A percentile compares a stretch with the other conserved stretches of the same genome.
These are phyloP conservation scores for Colletotrichum filicis DNA, from an alignment of 2,329 filamentous ascomycete genomes.

Conservation along the genomic window DNA sequence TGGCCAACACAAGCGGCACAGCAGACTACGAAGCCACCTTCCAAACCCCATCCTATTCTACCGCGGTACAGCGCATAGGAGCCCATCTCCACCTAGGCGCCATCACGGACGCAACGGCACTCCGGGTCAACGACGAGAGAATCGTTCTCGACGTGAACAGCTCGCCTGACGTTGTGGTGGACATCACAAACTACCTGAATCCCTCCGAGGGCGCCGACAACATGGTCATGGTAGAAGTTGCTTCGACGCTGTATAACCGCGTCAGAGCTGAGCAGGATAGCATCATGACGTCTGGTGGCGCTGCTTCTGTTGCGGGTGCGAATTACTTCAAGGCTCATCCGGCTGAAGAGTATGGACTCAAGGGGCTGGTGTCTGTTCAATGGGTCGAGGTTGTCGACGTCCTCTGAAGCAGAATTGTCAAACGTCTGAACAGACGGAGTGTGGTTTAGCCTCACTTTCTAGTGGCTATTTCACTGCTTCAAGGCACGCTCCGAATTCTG, in stretches of 20 bases:
- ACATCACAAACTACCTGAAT: background rate
- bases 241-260: background rate
- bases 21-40: background rate
- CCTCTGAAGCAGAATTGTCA: background rate
- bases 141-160: background rate
- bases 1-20: background rate
- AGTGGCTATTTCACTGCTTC: no score
- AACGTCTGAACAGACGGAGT: no score
- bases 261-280: background rate
- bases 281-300: background rate
- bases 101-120: background rate
- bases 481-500: no score
- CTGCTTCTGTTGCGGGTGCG: background rate
- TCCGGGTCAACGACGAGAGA: background rate
- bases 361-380: background rate
- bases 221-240: background rate
- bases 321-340: background rate
- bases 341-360: background rate
- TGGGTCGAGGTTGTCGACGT: background rate
- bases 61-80: background rate
- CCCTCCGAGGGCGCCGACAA: background rate
- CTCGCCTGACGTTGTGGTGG: background rate
- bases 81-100: background rate
- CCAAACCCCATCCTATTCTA: background rate
- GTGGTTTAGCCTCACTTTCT: no score